Conservation (phyloP, 164 flowering plant species). For the Platanus orientalis region DNA sequence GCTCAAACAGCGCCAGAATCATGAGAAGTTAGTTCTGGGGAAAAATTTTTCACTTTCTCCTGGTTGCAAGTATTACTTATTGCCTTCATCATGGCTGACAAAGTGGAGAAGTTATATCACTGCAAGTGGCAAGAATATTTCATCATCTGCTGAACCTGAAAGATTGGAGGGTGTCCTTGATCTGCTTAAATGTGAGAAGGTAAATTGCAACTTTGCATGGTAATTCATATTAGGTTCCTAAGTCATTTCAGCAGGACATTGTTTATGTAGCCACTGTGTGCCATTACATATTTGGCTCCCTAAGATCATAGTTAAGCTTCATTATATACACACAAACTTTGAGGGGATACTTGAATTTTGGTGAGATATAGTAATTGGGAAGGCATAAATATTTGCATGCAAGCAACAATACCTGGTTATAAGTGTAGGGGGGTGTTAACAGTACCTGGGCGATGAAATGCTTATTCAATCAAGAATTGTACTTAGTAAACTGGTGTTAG, state of each 20-base stretch:
- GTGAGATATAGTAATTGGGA: not conserved
- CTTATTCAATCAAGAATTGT: too few species aligned
- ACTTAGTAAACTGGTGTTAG: too few species aligned
- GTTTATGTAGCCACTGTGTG: too few species aligned
- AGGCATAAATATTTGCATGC: too few species aligned
- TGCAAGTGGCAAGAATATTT: constrained; percentile 57
- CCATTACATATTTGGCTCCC: too few species aligned
- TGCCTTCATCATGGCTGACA: constrained; percentile 84
- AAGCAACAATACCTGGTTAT: too few species aligned
- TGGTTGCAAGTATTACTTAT: constrained; percentile 59
- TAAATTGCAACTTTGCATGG: too few species aligned
- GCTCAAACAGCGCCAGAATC: constrained; percentile 77
- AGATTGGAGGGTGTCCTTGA: constrained; percentile 46
- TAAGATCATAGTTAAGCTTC: not conserved
- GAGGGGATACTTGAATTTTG: not conserved
- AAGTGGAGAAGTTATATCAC: constrained; percentile 74
- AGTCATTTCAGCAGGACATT: constrained; percentile 1
- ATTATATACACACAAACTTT: not conserved
- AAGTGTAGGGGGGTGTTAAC: too few species aligned
- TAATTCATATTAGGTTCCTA: too few species aligned
- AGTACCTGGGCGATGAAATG: too few species aligned
- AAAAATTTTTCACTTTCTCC: constrained; percentile 56
- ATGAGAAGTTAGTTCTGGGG: constrained; percentile 73
- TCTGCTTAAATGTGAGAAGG: constrained; percentile 66
- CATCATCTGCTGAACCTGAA: constrained; percentile 65